These are phyloP conservation scores for Plectranthus barbatus DNA, from an alignment of 257 asterid genomes.

Conservation along the genomic window DNA sequence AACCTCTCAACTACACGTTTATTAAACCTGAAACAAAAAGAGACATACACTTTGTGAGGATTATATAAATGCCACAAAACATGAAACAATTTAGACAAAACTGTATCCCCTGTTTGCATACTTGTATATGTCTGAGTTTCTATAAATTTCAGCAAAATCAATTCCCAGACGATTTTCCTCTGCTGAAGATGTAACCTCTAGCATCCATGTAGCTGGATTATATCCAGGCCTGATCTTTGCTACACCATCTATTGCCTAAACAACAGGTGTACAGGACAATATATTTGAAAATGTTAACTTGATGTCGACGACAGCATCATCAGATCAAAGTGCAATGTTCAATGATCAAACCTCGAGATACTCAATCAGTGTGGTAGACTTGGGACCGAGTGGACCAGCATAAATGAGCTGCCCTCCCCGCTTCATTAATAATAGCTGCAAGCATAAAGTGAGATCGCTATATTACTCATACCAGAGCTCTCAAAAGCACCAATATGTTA, in stretches of 20 bases:
- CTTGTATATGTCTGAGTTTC: constrained; percentile 64
- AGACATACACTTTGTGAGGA: constrained; percentile 2
- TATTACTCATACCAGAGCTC: constrained; percentile 1
- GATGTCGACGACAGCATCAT: no score
- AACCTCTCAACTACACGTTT: constrained; percentile 70
- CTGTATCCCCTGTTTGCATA: constrained; percentile 17
- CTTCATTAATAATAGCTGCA: constrained; percentile 88
- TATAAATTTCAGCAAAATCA: constrained; percentile 87
- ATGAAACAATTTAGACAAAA: not conserved
- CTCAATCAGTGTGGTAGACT: constrained; percentile 68
- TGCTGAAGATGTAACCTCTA: constrained; percentile 40
- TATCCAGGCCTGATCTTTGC: constrained; percentile 66
- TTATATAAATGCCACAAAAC: not conserved
- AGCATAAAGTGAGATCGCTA: constrained; percentile 15
- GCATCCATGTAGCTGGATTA: constrained; percentile 87
- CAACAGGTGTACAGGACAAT: not conserved
- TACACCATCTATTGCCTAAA: constrained; percentile 62
- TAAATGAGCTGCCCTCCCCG: constrained; percentile 94
- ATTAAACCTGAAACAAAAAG: constrained; percentile 45
- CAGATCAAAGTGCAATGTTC: not conserved
- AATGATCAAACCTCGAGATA: constrained; percentile 71
- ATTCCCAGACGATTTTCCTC: constrained; percentile 74
- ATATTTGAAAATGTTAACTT: no score
- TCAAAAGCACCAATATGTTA: not conserved
- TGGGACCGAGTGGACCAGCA: constrained; percentile 87